A percentile compares a stretch with the other conserved stretches of the same genome.
Conservation (phyloP, 257 asterid species). For the Capsicum chinense region DNA sequence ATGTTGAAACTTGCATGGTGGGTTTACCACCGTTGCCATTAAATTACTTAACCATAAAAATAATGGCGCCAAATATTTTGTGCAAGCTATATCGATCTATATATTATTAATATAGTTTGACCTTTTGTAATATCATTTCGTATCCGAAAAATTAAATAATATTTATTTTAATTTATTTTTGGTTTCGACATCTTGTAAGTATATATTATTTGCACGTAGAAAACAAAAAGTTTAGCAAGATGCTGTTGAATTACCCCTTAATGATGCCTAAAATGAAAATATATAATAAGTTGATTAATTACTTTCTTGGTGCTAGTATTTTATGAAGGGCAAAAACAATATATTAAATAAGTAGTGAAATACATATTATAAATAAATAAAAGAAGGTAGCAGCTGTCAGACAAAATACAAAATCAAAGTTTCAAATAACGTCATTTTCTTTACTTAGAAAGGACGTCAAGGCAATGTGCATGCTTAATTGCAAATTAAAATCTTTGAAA, state of each 20-base stretch:
- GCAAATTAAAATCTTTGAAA: slow-evolving; percentile 11
- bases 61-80: not conserved
- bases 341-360: not conserved
- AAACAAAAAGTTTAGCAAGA: not conserved
- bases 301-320: not conserved
- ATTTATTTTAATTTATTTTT: not conserved
- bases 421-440: slow-evolving; percentile 21
- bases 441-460: slow-evolving; percentile 27
- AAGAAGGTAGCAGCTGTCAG: not conserved
- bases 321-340: not conserved
- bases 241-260: not conserved
- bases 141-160: not conserved
- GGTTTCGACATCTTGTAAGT: not conserved
- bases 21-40: not conserved
- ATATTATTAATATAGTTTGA: too few relatives aligned
- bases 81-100: not conserved
- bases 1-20: not conserved
- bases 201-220: not conserved
- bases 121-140: not conserved
- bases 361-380: too few relatives aligned
- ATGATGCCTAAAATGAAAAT: not conserved
- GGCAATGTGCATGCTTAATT: not conserved
- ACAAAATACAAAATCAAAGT: not conserved
- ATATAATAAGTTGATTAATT: not conserved
- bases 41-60: not conserved